phyloP scores from a whole-genome alignment of 305 asterid species.

The Rubia balearica region DNA sequence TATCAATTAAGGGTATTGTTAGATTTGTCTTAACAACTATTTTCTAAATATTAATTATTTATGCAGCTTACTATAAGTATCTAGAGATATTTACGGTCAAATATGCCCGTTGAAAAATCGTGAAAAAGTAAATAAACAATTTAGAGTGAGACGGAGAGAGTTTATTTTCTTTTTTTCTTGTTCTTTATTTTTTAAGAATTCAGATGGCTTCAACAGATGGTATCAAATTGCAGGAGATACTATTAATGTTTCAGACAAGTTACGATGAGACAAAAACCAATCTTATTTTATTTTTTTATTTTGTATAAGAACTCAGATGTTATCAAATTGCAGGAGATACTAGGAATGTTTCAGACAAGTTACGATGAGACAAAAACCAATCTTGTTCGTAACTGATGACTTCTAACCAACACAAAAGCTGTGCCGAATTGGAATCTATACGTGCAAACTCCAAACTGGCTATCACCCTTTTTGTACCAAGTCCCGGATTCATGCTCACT shows the following conservation, averaged over 20 bases:
- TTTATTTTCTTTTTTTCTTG: too few relatives aligned
- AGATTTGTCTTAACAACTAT: too few relatives aligned
- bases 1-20: too few relatives aligned
- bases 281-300: too few relatives aligned
- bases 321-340: background rate
- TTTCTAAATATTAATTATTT: too few relatives aligned
- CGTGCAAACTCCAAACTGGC: background rate
- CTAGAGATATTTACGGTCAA: too few relatives aligned
- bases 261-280: background rate
- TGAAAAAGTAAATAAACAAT: too few relatives aligned
- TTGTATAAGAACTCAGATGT: too few relatives aligned
- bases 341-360: background rate
- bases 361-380: background rate
- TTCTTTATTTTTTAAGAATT: too few relatives aligned
- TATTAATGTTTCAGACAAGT: background rate
- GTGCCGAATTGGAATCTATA: background rate
- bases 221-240: background rate
- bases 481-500: background rate
- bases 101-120: too few relatives aligned
- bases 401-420: background rate
- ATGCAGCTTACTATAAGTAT: too few relatives aligned
- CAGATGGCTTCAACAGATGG: background rate
- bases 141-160: too few relatives aligned
- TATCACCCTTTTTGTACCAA: background rate
- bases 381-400: background rate